These are phyloP conservation scores for Meyerozyma guilliermondii DNA, from an alignment of 1,139 yeast genomes.

Conservation along the genomic window DNA sequence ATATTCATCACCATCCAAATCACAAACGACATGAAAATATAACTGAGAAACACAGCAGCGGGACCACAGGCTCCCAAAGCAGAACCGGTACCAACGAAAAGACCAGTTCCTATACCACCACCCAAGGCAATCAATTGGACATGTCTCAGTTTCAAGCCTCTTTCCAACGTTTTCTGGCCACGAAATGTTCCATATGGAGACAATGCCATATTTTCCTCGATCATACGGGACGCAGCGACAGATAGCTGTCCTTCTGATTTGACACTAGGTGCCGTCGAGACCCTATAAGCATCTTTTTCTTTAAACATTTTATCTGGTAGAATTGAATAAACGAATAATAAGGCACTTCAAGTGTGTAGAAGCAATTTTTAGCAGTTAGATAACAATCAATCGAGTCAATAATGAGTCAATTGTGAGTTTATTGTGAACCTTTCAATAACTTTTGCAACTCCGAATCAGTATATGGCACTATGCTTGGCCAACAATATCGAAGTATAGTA, in stretches of 20 bases:
- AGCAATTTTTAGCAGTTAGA: too few relatives aligned
- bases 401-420: too few relatives aligned
- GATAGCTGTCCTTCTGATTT: background rate
- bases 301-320: background rate
- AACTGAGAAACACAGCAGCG: slow-evolving; percentile 43
- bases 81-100: slow-evolving; percentile 45
- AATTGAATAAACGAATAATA: background rate
- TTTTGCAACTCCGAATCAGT: too few relatives aligned
- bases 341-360: too few relatives aligned
- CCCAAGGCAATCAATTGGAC: slow-evolving; percentile 35
- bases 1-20: slow-evolving; percentile 54
- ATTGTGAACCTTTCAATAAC: too few relatives aligned
- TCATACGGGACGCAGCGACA: background rate
- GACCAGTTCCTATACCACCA: slow-evolving; percentile 40
- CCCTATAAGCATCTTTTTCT: background rate
- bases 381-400: too few relatives aligned
- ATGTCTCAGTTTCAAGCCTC: slow-evolving; percentile 36
- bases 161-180: slow-evolving; percentile 15
- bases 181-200: slow-evolving; percentile 1
- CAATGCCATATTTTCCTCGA: background rate
- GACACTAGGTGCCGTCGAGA: slow-evolving; percentile 1
- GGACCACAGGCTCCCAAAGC: slow-evolving; percentile 47
- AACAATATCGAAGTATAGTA: too few relatives aligned
- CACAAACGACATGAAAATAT: slow-evolving; percentile 44
- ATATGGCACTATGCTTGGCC: too few relatives aligned